These are phyloP conservation scores for Quercus phellos DNA, from an alignment of 331 rosid genomes.

Conservation along the genomic window DNA sequence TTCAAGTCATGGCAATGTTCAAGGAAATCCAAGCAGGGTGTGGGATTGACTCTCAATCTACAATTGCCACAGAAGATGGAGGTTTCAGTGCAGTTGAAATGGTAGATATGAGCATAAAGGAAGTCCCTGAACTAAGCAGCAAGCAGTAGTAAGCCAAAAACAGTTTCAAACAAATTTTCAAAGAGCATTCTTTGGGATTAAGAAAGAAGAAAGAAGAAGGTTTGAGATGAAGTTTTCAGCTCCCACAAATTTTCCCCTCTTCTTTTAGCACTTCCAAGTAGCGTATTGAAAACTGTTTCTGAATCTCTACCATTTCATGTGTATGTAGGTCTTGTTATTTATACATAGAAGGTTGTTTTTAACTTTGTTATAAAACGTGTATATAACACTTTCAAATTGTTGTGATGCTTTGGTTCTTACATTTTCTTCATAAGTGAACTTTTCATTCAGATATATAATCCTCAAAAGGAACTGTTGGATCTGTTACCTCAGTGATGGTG, in stretches of 20 bases:
- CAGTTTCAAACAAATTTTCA: slow-evolving; percentile 12
- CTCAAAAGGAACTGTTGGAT: slow-evolving; percentile 28
- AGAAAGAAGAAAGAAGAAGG: slow-evolving; percentile 32
- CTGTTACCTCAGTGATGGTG: slow-evolving; percentile 40
- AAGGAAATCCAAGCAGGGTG: slow-evolving; percentile 92
- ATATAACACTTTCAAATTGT: slow-evolving; percentile 71
- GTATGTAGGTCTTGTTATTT: slow-evolving; percentile 77
- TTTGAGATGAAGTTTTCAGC: slow-evolving; percentile 32
- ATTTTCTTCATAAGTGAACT: slow-evolving; percentile 22
- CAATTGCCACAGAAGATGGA: slow-evolving; percentile 57
- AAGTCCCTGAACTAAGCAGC: slow-evolving; percentile 55
- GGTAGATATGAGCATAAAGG: slow-evolving; percentile 87
- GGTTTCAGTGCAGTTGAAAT: slow-evolving; percentile 52
- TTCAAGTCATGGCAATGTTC: slow-evolving; percentile 80
- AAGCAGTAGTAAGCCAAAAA: slow-evolving; percentile 38
- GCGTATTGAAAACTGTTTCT: slow-evolving; percentile 30
- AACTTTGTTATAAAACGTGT: slow-evolving; percentile 52
- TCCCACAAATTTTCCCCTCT: slow-evolving; percentile 39
- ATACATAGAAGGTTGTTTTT: slow-evolving; percentile 58
- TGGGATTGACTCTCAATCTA: slow-evolving; percentile 77
- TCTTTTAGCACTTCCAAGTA: slow-evolving; percentile 29
- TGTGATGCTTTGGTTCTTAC: slow-evolving; percentile 27
- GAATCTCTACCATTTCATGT: slow-evolving; percentile 60
- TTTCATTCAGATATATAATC: slow-evolving; percentile 30
- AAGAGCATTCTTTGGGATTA: slow-evolving; percentile 23